Conservation (phyloP, 176 grass and related monocot genomes). For the Dactylis glomerata region DNA sequence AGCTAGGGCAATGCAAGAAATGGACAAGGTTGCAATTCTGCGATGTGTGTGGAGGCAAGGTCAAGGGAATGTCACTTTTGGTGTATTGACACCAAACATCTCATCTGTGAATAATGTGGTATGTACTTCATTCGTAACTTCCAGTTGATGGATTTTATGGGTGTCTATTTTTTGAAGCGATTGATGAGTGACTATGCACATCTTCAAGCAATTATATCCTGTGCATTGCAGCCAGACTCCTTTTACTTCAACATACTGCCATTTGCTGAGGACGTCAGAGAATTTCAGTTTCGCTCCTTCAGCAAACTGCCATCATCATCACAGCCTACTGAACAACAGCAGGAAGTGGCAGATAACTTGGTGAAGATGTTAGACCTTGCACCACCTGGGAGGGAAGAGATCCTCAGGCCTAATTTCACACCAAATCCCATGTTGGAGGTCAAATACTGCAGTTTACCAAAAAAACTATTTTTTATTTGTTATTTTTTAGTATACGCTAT, state of each 20-base stretch:
- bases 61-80: slow-evolving; percentile 78
- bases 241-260: slow-evolving; percentile 95
- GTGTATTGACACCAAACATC: slow-evolving; percentile 82
- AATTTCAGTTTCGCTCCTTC: slow-evolving; percentile 88
- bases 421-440: slow-evolving; percentile 94
- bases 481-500: background rate
- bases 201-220: slow-evolving; percentile 27
- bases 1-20: slow-evolving; percentile 82
- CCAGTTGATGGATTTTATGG: background rate
- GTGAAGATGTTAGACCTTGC: slow-evolving; percentile 87
- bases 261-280: slow-evolving; percentile 85
- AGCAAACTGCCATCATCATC: slow-evolving; percentile 55
- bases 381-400: slow-evolving; percentile 62
- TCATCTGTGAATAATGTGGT: slow-evolving; percentile 79
- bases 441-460: slow-evolving; percentile 10
- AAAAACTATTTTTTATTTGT: slow-evolving; percentile 35
- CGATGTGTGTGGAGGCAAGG: slow-evolving; percentile 82
- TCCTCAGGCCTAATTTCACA: slow-evolving; percentile 79
- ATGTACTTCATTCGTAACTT: slow-evolving; percentile 21
- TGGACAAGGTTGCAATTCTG: slow-evolving; percentile 77
- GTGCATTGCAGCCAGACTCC: slow-evolving; percentile 66
- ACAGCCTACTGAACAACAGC: slow-evolving; percentile 71
- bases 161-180: background rate
- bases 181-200: slow-evolving; percentile 7
- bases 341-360: slow-evolving; percentile 81